Evolutionary conservation across 345 rosid species (phyloP).

Genomic region (Gossypium raimondii): DNA sequence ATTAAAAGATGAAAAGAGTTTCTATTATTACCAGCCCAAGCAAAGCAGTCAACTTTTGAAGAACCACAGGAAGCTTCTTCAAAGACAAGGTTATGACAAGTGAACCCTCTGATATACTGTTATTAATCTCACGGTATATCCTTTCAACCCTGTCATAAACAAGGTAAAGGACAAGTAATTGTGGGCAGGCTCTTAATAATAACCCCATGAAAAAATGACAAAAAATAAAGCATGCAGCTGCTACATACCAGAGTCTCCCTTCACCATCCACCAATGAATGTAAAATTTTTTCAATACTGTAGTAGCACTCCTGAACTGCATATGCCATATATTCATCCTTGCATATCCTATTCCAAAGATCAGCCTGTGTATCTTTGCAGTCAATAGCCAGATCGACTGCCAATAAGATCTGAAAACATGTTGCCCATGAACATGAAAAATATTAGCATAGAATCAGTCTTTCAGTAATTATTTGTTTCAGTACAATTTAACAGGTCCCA

Average conservation of each 20-base stretch:
- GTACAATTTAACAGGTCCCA: conserved; percentile 25
- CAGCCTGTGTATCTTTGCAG: conserved; percentile 71
- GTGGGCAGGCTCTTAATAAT: neutral
- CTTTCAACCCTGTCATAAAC: conserved; percentile 74
- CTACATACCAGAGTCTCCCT: conserved; percentile 81
- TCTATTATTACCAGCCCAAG: conserved; percentile 83
- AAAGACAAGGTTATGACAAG: conserved; percentile 68
- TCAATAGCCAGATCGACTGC: conserved; percentile 95
- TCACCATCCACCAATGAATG: conserved; percentile 84
- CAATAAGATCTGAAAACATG: conserved; percentile 63
- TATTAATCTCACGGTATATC: conserved; percentile 74
- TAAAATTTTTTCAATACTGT: conserved; percentile 73
- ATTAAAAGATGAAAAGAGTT: conserved; percentile 8
- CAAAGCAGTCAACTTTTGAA: conserved; percentile 81
- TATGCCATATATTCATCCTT: conserved; percentile 96
- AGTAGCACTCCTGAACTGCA: conserved; percentile 95
- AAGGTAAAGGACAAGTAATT: conserved; percentile 19
- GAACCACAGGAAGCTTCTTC: conserved; percentile 71
- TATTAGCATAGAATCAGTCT: conserved; percentile 13
- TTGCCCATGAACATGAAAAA: conserved; percentile 12
- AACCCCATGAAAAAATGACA: conserved; percentile 13
- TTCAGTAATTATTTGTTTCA: neutral
- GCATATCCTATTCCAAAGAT: conserved; percentile 77
- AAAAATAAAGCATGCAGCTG: conserved; percentile 15
- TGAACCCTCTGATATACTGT: conserved; percentile 59